Evolutionary conservation across 2,329 filamentous ascomycete genomes (phyloP).

Genomic region (Phaeoacremonium minimum): DNA sequence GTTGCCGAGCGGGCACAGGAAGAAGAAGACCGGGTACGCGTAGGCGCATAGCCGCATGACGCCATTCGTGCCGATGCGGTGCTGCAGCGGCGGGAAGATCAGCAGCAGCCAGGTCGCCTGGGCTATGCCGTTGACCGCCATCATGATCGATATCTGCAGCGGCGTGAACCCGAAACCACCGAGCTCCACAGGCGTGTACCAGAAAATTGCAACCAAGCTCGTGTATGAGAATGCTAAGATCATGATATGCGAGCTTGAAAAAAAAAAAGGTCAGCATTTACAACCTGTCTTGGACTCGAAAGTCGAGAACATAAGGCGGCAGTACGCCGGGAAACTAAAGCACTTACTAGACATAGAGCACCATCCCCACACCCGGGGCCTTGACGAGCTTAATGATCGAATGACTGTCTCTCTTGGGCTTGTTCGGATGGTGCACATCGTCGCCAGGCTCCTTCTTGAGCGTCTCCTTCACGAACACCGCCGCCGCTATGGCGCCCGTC

Average conservation of each 20-base stretch:
- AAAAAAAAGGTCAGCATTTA: too few relatives aligned
- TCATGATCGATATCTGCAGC: constrained; percentile 60
- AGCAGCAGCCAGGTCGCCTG: constrained; percentile 71
- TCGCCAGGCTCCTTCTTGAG: constrained; percentile 24
- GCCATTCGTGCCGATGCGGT: constrained; percentile 59
- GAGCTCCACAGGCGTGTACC: constrained; percentile 56
- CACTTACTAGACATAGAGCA: constrained; percentile 64
- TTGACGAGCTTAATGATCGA: constrained; percentile 52
- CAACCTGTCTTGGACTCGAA: too few relatives aligned
- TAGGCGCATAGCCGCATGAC: constrained; percentile 55
- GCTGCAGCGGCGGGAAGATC: constrained; percentile 65
- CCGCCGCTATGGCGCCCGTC: constrained; percentile 44
- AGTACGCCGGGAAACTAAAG: too few relatives aligned
- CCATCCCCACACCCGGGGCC: constrained; percentile 59
- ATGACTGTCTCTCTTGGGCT: constrained; percentile 21
- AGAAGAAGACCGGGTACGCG: constrained; percentile 63
- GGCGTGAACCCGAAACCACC: constrained; percentile 64
- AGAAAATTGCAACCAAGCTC: constrained; percentile 64
- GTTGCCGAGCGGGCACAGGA: constrained; percentile 48
- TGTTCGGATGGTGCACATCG: constrained; percentile 1
- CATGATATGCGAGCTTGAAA: constrained; percentile 61
- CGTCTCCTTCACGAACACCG: constrained; percentile 61
- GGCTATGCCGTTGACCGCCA: constrained; percentile 58
- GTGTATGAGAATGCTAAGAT: constrained; percentile 69
- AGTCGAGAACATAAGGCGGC: too few relatives aligned